These are phyloP conservation scores for Panaeolus papilionaceus DNA, from an alignment of 768 basidiomycete genomes.

Conservation along the genomic window DNA sequence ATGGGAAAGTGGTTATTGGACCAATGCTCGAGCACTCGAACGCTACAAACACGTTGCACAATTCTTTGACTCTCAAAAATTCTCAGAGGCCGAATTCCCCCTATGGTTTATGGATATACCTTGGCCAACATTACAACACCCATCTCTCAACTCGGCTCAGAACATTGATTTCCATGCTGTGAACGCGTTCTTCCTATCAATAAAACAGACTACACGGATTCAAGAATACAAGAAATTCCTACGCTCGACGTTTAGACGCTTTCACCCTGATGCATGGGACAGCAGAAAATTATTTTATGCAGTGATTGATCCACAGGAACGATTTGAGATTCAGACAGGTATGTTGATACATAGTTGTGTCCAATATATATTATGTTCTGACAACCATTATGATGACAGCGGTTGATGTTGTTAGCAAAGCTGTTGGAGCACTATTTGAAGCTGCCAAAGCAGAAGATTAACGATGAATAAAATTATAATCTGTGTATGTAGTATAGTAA, in stretches of 20 bases:
- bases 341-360: conserved; percentile 24
- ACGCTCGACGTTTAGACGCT: conserved; percentile 73
- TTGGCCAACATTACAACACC: conserved; percentile 74
- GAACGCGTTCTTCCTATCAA: conserved; percentile 69
- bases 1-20: conserved; percentile 71
- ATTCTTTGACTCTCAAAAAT: conserved; percentile 68
- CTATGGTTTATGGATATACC: conserved; percentile 70
- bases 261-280: conserved; percentile 85
- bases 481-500: background rate
- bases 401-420: conserved; percentile 28
- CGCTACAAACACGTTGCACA: conserved; percentile 66
- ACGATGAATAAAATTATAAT: background rate
- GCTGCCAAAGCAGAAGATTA: conserved; percentile 18
- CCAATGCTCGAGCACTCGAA: conserved; percentile 68
- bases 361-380: background rate
- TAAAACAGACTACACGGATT: conserved; percentile 55
- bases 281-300: conserved; percentile 66
- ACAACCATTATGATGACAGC: conserved; percentile 14
- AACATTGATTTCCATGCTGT: conserved; percentile 77
- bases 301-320: conserved; percentile 61
- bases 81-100: conserved; percentile 50
- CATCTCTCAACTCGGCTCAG: conserved; percentile 57
- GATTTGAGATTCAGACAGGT: conserved; percentile 71
- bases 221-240: conserved; percentile 72
- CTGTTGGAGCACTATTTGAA: conserved; percentile 27